These are phyloP conservation scores for Vanrija sp. DNA, from an alignment of 1,284 basidiomycete species.

Conservation along the genomic window DNA sequence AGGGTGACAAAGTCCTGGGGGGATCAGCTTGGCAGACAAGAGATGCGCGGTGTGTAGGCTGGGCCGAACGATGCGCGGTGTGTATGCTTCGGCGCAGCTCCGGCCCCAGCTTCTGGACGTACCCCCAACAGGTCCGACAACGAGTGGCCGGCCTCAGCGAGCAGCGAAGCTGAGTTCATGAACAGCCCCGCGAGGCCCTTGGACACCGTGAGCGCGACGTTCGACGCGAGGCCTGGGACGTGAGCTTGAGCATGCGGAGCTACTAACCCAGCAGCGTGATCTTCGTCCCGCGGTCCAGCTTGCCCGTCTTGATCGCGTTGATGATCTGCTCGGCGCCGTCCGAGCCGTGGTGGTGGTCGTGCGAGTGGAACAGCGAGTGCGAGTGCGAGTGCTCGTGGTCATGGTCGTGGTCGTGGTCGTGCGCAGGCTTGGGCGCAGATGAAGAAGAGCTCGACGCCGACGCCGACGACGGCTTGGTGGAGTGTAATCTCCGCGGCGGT, in stretches of 20 bases:
- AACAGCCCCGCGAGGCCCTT: slow-evolving; percentile 83
- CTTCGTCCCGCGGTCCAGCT: slow-evolving; percentile 73
- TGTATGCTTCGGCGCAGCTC: too few relatives aligned
- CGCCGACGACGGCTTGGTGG: neutral
- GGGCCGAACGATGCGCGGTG: neutral
- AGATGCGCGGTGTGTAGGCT: neutral
- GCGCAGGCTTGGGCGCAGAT: neutral
- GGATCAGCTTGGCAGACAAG: neutral
- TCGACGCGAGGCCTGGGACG: slow-evolving; percentile 68
- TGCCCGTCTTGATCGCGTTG: slow-evolving; percentile 58
- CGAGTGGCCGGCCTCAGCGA: slow-evolving; percentile 96
- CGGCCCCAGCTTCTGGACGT: slow-evolving; percentile 9
- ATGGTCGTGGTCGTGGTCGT: slow-evolving; percentile 51
- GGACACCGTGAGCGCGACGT: slow-evolving; percentile 72
- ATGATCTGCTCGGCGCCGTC: slow-evolving; percentile 69
- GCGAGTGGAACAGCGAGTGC: slow-evolving; percentile 40
- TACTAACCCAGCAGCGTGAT: slow-evolving; percentile 65
- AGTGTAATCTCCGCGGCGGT: neutral
- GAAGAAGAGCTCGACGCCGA: neutral
- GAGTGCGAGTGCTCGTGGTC: slow-evolving; percentile 56
- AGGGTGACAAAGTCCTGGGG: slow-evolving; percentile 79
- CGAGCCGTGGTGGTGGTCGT: slow-evolving; percentile 60
- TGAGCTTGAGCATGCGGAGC: neutral
- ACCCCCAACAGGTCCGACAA: slow-evolving; percentile 61
- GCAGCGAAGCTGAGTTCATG: slow-evolving; percentile 79